Conservation (phyloP, 768 basidiomycete genomes). For the Tulasnella sp. region DNA sequence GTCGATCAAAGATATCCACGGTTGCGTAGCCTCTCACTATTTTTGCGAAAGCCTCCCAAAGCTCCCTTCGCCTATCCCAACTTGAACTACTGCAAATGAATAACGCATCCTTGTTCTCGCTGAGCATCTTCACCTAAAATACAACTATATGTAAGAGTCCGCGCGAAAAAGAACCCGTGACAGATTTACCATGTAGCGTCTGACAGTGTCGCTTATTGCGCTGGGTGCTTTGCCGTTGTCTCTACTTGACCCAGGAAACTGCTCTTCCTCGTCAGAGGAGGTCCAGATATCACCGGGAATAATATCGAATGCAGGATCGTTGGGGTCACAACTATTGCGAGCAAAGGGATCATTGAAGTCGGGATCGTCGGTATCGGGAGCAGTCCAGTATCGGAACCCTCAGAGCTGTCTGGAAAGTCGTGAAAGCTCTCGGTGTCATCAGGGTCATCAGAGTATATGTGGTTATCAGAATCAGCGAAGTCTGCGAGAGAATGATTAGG, state of each 20-base stretch:
- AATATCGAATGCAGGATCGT: no score
- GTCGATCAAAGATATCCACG: background rate
- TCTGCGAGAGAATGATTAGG: no score
- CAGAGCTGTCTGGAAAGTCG: no score
- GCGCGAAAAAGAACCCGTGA: background rate
- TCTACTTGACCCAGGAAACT: background rate
- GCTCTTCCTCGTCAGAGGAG: background rate
- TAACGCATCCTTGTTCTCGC: background rate
- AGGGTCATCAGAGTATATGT: no score
- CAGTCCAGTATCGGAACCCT: no score
- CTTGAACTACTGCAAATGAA: background rate
- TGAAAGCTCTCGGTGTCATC: no score
- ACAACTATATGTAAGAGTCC: background rate
- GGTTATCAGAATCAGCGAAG: no score
- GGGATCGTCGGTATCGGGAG: no score
- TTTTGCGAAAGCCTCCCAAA: background rate
- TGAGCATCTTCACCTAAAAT: background rate
- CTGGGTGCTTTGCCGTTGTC: background rate
- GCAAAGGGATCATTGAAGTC: no score
- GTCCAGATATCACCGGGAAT: no score
- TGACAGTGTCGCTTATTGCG: background rate
- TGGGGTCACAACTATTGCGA: no score
- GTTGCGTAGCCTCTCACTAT: background rate
- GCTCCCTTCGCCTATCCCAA: background rate
- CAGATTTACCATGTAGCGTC: background rate